Base-by-base conservation (phyloP, 192 early-diverging fungal species). In the Thamnidium elegans region DNA sequence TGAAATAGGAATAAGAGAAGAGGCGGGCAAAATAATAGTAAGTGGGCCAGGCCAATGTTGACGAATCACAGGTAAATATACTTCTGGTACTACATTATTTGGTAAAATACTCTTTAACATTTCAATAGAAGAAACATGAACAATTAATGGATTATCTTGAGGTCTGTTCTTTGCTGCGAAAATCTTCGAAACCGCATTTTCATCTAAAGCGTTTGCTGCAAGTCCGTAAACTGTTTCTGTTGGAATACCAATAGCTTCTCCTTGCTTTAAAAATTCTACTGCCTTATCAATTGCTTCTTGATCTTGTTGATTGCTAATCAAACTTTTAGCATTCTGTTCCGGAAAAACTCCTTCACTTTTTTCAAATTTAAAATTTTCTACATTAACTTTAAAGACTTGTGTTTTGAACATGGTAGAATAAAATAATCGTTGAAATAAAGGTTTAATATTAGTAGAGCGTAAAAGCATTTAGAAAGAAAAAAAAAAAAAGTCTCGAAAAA, bases 161-260 rank as follows among this genome's bases (percentile, higher is more conserved):
- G 97, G 97, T 62, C 97, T 73, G 58, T 89, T 89, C 78, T 99
- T 99, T 67, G 89, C 90, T 0, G 53, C 58, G 69, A 86, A 99
- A 58, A 99, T 96, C 45, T 82, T 74, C 26, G 69, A 50, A 15
- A 96, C 91, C 13, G 93, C 90, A 2, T 36, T 23, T 5, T 80
- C 55, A 17, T 77, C 68, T 5, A 94, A 78, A 5, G 96, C 96
- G 60, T 96, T 94, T 58, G 93, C 90, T 7, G 90, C 97, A 26
- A 99, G 79, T 0, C 97, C 97, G 70, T 99, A 99, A 14, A 99
- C 97, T 5, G 97, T 99, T 67, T 99, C 97, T 5, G 97, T 98
- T 3, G 97, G 96, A 39, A 99, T 91, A 4, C 89, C 94, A 15
- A 99, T 86, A 30, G 85, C 83, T 31, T 86, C 72, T 55, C 84